Evolutionary conservation across 148 eudicot species (phyloP).

Genomic region (Vaccinium corymbosum): DNA sequence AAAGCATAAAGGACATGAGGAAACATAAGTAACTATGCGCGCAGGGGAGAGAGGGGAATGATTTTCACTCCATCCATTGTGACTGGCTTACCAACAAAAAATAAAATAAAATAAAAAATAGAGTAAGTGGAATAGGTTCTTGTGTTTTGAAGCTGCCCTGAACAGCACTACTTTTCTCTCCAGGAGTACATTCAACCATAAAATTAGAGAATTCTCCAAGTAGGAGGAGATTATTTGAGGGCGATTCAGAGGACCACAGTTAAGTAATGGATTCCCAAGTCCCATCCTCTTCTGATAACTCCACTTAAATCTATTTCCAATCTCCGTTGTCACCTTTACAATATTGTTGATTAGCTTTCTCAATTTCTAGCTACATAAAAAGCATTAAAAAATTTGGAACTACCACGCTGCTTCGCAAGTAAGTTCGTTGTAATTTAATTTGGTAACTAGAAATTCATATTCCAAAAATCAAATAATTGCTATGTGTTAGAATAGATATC

Average conservation of each 20-base stretch:
- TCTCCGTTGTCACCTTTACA: not conserved
- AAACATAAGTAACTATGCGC: not conserved
- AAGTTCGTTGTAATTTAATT: not conserved
- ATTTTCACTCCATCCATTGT: not conserved
- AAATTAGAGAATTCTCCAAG: not conserved
- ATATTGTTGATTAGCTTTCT: not conserved
- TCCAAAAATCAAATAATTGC: not conserved
- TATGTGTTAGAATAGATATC: not conserved
- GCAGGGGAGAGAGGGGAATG: not conserved
- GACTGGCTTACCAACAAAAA: not conserved
- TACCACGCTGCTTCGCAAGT: not conserved
- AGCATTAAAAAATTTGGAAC: not conserved
- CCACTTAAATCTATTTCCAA: not conserved
- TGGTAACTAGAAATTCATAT: not conserved
- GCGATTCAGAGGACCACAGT: not conserved
- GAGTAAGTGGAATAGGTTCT: not conserved
- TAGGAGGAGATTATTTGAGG: slow-evolving; percentile 10
- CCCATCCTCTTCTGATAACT: not conserved
- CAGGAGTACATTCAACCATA: not conserved
- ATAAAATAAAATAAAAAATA: not conserved
- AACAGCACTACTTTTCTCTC: not conserved
- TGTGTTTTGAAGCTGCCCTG: not conserved
- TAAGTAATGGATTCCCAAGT: not conserved
- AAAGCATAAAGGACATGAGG: not conserved
- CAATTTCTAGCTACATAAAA: not conserved